phyloP scores from a whole-genome alignment of 306 rosid genomes.

The Acacia melanoxylon region DNA sequence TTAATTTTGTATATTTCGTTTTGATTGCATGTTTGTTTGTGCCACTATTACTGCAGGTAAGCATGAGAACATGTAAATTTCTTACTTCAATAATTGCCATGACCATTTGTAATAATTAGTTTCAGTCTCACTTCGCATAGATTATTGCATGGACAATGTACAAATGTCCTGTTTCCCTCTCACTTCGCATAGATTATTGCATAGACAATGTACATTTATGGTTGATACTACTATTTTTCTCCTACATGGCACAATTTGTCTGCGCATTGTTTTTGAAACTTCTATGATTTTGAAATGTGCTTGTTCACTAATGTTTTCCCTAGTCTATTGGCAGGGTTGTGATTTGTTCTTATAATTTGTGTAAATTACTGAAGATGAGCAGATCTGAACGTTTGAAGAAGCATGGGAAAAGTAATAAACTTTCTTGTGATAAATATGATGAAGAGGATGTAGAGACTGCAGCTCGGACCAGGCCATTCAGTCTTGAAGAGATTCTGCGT shows the following conservation, averaged over 20 bases:
- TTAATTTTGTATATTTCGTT: no score
- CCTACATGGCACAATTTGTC: conserved; percentile 30
- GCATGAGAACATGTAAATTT: no score
- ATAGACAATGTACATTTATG: conserved; percentile 14
- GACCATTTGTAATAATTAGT: no score
- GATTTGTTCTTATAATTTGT: conserved; percentile 24
- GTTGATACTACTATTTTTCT: conserved; percentile 2
- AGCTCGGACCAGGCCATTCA: conserved; percentile 90
- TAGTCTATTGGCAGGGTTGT: conserved; percentile 13
- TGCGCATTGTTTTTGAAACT: neutral
- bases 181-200: conserved; percentile 4
- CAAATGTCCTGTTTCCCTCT: conserved; percentile 7
- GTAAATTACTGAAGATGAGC: conserved; percentile 56
- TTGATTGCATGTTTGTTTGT: no score
- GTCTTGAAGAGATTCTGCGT: conserved; percentile 78
- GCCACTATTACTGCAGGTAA: no score
- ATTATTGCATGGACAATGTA: no score
- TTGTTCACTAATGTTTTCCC: conserved; percentile 17
- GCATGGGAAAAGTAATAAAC: conserved; percentile 37
- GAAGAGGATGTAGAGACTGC: conserved; percentile 57
- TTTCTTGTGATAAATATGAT: conserved; percentile 38
- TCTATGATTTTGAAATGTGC: conserved; percentile 18
- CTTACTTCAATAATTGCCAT: no score
- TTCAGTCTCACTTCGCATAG: no score
- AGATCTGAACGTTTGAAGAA: conserved; percentile 45